A percentile compares a stretch with the other conserved stretches of the same genome.
These are phyloP conservation scores for Colletotrichum aenigma DNA, from an alignment of 2,329 filamentous ascomycete species.

Conservation along the genomic window DNA sequence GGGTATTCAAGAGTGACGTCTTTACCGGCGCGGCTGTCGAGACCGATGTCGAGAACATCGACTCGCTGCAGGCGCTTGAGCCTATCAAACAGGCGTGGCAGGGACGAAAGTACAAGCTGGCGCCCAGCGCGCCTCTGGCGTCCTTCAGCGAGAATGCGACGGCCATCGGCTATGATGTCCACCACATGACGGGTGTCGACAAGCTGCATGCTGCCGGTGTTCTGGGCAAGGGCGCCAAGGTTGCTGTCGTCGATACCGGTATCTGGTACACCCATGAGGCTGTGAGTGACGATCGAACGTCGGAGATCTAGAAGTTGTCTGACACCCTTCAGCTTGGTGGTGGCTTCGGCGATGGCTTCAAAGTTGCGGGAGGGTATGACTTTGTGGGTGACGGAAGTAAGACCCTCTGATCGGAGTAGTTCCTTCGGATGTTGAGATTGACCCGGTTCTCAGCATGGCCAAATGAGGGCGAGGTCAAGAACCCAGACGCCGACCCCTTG, in stretches of 20 bases:
- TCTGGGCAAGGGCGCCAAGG: conserved; percentile 7
- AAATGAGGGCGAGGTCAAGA: conserved; percentile 22
- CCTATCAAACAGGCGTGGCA: conserved; percentile 16
- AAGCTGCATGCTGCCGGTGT: conserved; percentile 39
- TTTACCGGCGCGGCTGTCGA: conserved; percentile 27
- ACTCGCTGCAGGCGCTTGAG: conserved; percentile 15
- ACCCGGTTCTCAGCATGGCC: conserved; percentile 19
- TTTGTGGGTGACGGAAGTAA: conserved; percentile 12
- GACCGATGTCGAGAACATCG: conserved; percentile 13
- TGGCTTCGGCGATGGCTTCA: conserved; percentile 11
- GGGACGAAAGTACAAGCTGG: not conserved
- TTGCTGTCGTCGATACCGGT: conserved; percentile 12
- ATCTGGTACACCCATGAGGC: conserved; percentile 15
- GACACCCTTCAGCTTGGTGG: not conserved
- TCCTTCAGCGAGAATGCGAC: conserved; percentile 10
- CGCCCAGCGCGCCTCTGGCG: not conserved
- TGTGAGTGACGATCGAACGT: not conserved
- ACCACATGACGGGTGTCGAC: conserved; percentile 43
- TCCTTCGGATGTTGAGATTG: not conserved
- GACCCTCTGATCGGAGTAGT: conserved; percentile 16
- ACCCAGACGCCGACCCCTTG: conserved; percentile 38
- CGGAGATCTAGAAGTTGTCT: not conserved
- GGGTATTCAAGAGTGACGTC: conserved; percentile 29
- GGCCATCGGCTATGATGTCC: conserved; percentile 34
- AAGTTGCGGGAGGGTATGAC: conserved; percentile 14